Evolutionary conservation across 768 basidiomycete species (phyloP).

Genomic region (Fibroporia radiculosa): DNA sequence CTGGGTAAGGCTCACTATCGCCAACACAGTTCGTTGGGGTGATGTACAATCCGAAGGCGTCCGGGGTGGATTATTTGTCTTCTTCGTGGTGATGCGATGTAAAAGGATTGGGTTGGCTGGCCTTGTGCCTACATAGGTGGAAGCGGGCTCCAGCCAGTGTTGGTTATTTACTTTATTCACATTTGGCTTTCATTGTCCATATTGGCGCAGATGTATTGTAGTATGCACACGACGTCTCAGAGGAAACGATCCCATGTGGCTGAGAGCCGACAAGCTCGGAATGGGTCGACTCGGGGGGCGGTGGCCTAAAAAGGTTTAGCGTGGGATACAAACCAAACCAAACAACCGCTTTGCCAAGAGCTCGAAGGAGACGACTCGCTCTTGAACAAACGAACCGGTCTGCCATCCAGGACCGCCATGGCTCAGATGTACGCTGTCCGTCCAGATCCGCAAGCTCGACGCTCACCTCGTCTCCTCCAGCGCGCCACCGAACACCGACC

Average conservation of each 20-base stretch:
- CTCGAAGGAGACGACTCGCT: background rate
- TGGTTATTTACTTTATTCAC: slow-evolving; percentile 10
- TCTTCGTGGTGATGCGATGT: too few relatives aligned
- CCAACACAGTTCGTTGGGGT: too few relatives aligned
- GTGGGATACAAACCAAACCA: slow-evolving; percentile 2
- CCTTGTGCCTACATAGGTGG: too few relatives aligned
- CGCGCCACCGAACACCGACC: background rate
- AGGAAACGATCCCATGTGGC: too few relatives aligned
- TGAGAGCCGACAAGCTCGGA: background rate
- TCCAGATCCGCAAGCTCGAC: background rate
- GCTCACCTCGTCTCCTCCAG: background rate
- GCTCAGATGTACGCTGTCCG: background rate
- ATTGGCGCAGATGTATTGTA: slow-evolving; percentile 9
- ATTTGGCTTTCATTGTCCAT: slow-evolving; percentile 15
- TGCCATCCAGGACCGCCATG: background rate
- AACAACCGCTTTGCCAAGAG: slow-evolving; percentile 2
- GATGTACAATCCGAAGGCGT: too few relatives aligned
- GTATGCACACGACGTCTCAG: slow-evolving; percentile 1
- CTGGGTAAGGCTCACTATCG: background rate
- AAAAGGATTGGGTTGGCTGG: too few relatives aligned
- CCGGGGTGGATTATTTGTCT: too few relatives aligned
- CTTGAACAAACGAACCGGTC: slow-evolving; percentile 1
- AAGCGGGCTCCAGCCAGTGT: background rate
- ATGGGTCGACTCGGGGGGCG: background rate
- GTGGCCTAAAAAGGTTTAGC: background rate